Evolutionary conservation across 108 stramenopile genomes (phyloP).

Genomic region (Craspedostauros australis): DNA sequence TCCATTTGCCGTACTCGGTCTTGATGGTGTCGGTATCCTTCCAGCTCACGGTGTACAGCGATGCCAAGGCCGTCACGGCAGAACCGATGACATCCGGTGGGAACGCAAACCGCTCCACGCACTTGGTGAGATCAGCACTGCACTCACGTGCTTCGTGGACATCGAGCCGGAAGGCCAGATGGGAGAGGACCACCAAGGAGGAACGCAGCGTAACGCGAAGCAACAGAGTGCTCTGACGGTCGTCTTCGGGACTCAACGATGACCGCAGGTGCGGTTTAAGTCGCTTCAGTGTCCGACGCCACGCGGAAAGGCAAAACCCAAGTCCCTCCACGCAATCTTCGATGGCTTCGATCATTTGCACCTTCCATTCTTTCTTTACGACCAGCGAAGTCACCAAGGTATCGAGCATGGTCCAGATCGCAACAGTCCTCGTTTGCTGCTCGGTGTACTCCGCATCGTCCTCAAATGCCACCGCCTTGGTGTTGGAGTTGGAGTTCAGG

Average conservation of each 20-base stretch:
- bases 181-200: slow-evolving; percentile 46
- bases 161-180: slow-evolving; percentile 38
- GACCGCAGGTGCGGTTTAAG: no score
- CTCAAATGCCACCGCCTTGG: no score
- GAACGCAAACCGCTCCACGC: slow-evolving; percentile 33
- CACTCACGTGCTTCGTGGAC: slow-evolving; percentile 22
- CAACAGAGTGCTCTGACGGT: no score
- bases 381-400: neutral
- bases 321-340: no score
- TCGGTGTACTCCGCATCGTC: no score
- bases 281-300: no score
- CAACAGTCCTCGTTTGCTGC: no score
- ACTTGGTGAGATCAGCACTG: slow-evolving; percentile 15
- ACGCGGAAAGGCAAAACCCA: no score
- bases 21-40: neutral
- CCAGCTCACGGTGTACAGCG: neutral
- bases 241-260: no score
- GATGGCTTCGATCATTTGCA: no score
- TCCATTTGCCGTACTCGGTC: slow-evolving; percentile 30
- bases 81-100: slow-evolving; percentile 49
- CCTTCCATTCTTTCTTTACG: neutral
- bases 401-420: slow-evolving; percentile 10
- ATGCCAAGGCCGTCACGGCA: slow-evolving; percentile 41
- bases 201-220: slow-evolving; percentile 26
- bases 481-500: no score